Conservation (phyloP, 495 filamentous ascomycete genomes). For the Aspergillus diversus region DNA sequence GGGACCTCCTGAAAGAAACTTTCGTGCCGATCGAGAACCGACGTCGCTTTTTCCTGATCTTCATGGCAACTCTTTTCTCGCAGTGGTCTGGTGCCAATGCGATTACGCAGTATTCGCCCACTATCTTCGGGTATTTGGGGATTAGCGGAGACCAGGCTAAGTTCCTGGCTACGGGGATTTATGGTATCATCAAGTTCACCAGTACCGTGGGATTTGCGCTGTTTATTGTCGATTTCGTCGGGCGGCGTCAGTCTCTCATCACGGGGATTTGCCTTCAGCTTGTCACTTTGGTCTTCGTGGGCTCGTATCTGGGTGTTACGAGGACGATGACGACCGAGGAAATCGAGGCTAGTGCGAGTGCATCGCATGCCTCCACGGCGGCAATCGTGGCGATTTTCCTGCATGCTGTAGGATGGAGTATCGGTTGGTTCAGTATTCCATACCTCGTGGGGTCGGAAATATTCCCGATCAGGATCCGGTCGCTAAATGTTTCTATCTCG, state of each 20-base stretch:
- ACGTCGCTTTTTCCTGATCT: constrained; percentile 53
- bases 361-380: constrained; percentile 40
- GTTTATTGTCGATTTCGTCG: constrained; percentile 67
- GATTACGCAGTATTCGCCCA: constrained; percentile 34
- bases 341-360: constrained; percentile 19
- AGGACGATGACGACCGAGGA: constrained; percentile 18
- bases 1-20: constrained; percentile 65
- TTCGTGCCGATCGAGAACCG: constrained; percentile 63
- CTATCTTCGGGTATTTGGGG: constrained; percentile 38
- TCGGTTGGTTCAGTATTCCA: constrained; percentile 68
- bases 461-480: constrained; percentile 54
- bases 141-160: constrained; percentile 35
- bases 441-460: constrained; percentile 69
- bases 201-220: constrained; percentile 60
- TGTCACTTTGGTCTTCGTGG: constrained; percentile 26
- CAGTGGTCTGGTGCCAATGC: constrained; percentile 37
- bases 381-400: constrained; percentile 61
- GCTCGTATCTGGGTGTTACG: constrained; percentile 23
- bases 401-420: constrained; percentile 61
- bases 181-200: constrained; percentile 48
- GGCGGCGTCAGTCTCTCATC: constrained; percentile 56
- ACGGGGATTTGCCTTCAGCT: constrained; percentile 30
- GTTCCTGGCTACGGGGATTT: constrained; percentile 48
- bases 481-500: constrained; percentile 30
- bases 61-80: constrained; percentile 33